These are phyloP conservation scores for Aspergillus sclerotioniger DNA, from an alignment of 495 filamentous ascomycete genomes.

Conservation along the genomic window DNA sequence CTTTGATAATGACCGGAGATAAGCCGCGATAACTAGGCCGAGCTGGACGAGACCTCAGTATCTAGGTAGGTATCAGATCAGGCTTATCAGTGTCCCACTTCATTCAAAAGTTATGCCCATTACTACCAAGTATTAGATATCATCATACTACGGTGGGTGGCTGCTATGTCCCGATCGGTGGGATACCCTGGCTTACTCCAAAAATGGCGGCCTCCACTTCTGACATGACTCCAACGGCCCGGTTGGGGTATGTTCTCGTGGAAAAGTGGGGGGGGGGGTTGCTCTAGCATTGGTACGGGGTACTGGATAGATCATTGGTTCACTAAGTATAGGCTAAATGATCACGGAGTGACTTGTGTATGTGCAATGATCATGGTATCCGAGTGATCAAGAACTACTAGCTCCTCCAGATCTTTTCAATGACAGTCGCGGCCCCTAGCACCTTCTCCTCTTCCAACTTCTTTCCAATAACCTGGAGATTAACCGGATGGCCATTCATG, in stretches of 20 bases:
- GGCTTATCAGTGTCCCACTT: not conserved
- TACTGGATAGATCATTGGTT: not conserved
- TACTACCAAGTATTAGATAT: not conserved
- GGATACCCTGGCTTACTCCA: not conserved
- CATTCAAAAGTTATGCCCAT: not conserved
- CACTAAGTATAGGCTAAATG: not conserved
- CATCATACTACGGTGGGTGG: too few relatives aligned
- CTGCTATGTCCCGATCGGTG: too few relatives aligned
- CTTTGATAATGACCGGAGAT: not conserved
- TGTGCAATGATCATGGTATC: not conserved
- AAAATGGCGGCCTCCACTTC: not conserved
- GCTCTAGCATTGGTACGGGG: not conserved
- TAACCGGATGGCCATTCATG: slow-evolving; percentile 46
- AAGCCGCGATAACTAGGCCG: not conserved
- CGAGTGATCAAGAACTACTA: not conserved
- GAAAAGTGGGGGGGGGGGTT: slow-evolving; percentile 6
- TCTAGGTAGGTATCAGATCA: not conserved
- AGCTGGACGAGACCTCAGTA: not conserved
- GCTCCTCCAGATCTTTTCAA: slow-evolving; percentile 39
- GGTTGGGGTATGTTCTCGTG: not conserved
- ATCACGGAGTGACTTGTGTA: too few relatives aligned
- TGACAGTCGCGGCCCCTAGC: slow-evolving; percentile 39
- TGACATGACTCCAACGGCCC: slow-evolving; percentile 1
- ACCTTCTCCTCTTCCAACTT: slow-evolving; percentile 56
- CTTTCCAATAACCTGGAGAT: slow-evolving; percentile 52